Evolutionary conservation across 345 rosid species (phyloP).

Genomic region (Pistacia vera): DNA sequence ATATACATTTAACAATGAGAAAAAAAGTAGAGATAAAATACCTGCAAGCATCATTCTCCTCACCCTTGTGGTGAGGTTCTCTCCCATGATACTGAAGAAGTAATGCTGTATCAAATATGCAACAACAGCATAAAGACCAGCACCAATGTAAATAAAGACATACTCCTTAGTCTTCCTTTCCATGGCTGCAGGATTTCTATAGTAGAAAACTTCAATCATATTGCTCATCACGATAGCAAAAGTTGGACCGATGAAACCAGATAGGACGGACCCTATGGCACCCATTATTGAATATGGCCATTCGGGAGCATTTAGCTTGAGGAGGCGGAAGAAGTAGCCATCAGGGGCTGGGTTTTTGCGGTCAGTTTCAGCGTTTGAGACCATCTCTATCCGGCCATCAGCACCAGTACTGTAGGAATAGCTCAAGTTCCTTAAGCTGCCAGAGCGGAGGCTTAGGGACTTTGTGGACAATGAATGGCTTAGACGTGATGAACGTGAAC

Average conservation of each 20-base stretch:
- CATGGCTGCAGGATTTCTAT: conserved; percentile 81
- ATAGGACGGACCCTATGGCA: conserved; percentile 85
- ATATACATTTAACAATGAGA: neutral
- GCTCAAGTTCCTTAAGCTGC: conserved; percentile 94
- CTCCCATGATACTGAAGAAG: conserved; percentile 99
- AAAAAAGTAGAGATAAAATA: conserved; percentile 18
- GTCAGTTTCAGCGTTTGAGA: conserved; percentile 95
- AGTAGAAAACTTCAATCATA: conserved; percentile 99
- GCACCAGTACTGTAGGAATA: conserved; percentile 98
- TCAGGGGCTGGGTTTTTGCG: conserved; percentile 85
- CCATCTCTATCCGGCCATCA: conserved; percentile 96
- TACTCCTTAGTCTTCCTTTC: conserved; percentile 95
- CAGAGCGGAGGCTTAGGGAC: conserved; percentile 92
- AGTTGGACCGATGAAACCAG: conserved; percentile 95
- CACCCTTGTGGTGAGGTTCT: conserved; percentile 97
- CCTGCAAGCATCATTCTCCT: conserved; percentile 99
- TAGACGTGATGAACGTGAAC: conserved; percentile 83
- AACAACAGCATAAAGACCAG: conserved; percentile 91
- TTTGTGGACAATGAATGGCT: conserved; percentile 93
- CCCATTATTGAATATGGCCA: conserved; percentile 99
- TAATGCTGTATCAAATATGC: conserved; percentile 98
- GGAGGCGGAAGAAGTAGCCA: conserved; percentile 89
- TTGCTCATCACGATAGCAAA: conserved; percentile 98
- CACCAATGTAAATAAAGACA: conserved; percentile 97
- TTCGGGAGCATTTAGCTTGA: conserved; percentile 91